Conservation (phyloP, 106 monocot genomes). For the Dendrobium huoshanense region DNA sequence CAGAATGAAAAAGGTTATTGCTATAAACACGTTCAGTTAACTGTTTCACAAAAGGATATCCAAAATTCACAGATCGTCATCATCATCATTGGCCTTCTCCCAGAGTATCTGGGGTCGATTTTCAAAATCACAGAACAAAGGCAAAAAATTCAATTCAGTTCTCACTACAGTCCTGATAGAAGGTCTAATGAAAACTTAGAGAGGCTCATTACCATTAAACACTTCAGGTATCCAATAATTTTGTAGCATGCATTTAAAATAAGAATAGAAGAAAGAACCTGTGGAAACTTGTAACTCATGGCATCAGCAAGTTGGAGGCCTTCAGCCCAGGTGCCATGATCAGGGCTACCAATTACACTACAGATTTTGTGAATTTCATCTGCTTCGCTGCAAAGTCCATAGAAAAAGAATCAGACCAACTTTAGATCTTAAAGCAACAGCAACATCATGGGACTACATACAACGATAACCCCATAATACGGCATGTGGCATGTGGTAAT, state of each 20-base stretch:
- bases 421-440: background rate
- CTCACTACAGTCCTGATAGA: too few relatives aligned
- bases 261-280: constrained; percentile 30
- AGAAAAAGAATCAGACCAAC: background rate
- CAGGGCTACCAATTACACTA: constrained; percentile 61
- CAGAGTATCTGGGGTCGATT: background rate
- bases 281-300: constrained; percentile 50
- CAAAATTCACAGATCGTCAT: too few relatives aligned
- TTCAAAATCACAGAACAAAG: background rate
- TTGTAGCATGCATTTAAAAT: background rate
- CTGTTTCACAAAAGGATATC: too few relatives aligned
- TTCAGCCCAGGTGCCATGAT: constrained; percentile 53
- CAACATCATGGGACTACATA: background rate
- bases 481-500: too few relatives aligned
- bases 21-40: too few relatives aligned
- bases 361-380: constrained; percentile 76
- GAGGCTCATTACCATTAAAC: too few relatives aligned
- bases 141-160: background rate
- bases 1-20: background rate
- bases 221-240: background rate
- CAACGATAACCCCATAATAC: background rate
- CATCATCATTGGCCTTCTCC: too few relatives aligned
- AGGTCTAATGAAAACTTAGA: too few relatives aligned
- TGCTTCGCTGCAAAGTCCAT: constrained; percentile 33
- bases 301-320: constrained; percentile 42